phyloP scores from a whole-genome alignment of 2,329 filamentous ascomycete species.

The Colletotrichum plurivorum region DNA sequence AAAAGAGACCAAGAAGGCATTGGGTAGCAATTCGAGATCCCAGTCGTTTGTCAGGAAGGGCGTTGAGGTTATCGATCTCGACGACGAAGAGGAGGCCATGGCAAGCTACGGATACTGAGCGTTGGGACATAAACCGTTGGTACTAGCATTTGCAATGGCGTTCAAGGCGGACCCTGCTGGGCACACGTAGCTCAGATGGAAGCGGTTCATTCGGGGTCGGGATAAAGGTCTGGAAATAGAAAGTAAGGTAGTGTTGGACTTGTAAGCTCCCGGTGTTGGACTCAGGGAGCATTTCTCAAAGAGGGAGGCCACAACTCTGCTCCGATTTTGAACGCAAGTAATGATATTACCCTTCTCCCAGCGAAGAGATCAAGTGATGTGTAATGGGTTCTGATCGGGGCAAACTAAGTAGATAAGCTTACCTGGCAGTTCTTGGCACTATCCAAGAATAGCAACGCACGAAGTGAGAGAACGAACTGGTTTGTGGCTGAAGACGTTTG shows the following conservation, averaged over 20 bases:
- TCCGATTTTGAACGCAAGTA: slow-evolving; percentile 13
- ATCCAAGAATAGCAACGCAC: too few species aligned
- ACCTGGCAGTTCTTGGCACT: too few species aligned
- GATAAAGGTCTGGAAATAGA: slow-evolving; percentile 21
- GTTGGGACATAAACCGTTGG: not conserved
- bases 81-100: slow-evolving; percentile 67
- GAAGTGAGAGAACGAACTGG: too few species aligned
- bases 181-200: not conserved
- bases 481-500: too few species aligned
- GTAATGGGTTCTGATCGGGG: too few species aligned
- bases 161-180: slow-evolving; percentile 10
- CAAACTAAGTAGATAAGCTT: too few species aligned
- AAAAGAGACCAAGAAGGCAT: slow-evolving; percentile 47
- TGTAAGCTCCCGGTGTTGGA: slow-evolving; percentile 17
- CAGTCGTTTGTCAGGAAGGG: slow-evolving; percentile 41
- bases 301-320: slow-evolving; percentile 16
- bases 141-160: slow-evolving; percentile 23
- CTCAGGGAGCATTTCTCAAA: not conserved
- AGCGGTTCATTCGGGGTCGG: slow-evolving; percentile 13
- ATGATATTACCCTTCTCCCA: slow-evolving; percentile 1
- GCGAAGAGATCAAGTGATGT: not conserved
- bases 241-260: slow-evolving; percentile 1
- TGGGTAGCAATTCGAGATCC: slow-evolving; percentile 31
- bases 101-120: slow-evolving; percentile 57
- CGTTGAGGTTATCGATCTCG: slow-evolving; percentile 50